Base-by-base conservation (phyloP, 139 green algal genomes). In the Closterium sp. region DNA sequence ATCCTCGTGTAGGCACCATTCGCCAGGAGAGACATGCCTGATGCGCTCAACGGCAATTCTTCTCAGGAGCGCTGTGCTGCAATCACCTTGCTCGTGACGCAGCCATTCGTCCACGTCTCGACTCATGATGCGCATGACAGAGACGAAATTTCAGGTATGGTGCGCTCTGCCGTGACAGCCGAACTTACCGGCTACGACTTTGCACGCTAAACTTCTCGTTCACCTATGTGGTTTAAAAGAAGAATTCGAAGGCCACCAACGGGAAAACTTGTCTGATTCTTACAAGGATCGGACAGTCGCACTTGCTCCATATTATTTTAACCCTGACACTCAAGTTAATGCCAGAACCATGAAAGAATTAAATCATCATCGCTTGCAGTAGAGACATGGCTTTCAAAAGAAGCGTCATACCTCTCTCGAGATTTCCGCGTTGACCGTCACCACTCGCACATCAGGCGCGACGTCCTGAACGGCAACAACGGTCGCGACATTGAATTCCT, bases 351-450 rank as follows among this genome's bases (percentile, higher is more conserved):
- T 0, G 1, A 24, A 79, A 79, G 13, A 24, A 79, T 27, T 0
- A 50, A 17, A 50, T 13, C 11, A 50, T 17, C 7, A 50, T 9
- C 0, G 38, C 4, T n/a, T 50, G 38, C 38, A 13, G 38, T 13
- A 50, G 38, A 50, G 38, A 17, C 38, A 50, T 0, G 38, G 0
- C 38, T 17, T 50, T 50, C 62, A 27, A 0, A 24, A 27, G 3
- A 79, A 79, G 13, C 13, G 19, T 27, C 13, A 21, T 42, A 93
- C 91, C 91, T 94, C 92, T 30, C 92, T 70, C 30, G 84, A 91
- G 28, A 92, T 90, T 28, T 94, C 92, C 13, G 89, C 62, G 1
- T 94, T 91, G 11, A 94, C 84, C 27, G 89, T 92, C 27, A 94
- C 45, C 42, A 34, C 38, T 29, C 92, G 90, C n/a, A 94, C 89